phyloP scores from a whole-genome alignment of 148 eudicot species.

The Euryodendron excelsum region DNA sequence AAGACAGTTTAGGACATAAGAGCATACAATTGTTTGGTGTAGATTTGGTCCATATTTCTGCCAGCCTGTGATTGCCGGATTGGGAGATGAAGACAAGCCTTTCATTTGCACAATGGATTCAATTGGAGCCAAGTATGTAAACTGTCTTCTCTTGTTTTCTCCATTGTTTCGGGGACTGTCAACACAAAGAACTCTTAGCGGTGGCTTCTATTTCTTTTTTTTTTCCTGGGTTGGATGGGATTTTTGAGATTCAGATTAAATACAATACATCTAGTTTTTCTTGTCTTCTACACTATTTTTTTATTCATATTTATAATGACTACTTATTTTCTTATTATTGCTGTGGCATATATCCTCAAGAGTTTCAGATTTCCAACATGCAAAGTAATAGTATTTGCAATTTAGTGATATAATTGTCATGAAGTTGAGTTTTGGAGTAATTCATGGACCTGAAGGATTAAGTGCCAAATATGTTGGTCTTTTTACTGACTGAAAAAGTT shows the following conservation, averaged over 20 bases:
- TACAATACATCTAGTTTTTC: background rate
- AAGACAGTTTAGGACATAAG: background rate
- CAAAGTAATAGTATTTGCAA: no score
- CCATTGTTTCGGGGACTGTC: conserved; percentile 3
- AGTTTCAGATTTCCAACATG: background rate
- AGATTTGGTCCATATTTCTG: conserved; percentile 94
- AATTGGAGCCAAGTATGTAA: conserved; percentile 90
- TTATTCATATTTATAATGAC: background rate
- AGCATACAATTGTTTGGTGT: background rate
- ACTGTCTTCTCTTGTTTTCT: conserved; percentile 1
- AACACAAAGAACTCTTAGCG: background rate
- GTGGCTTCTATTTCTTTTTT: background rate
- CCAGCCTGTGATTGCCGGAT: conserved; percentile 95
- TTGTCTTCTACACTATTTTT: background rate
- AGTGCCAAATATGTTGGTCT: background rate
- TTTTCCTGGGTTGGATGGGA: no score
- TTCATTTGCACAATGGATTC: conserved; percentile 98
- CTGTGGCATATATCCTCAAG: background rate
- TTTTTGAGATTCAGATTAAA: background rate
- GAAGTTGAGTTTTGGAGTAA: background rate
- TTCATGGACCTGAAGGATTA: background rate
- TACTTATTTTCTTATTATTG: background rate
- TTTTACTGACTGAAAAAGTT: background rate
- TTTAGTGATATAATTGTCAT: no score
- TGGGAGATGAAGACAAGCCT: conserved; percentile 84